A percentile compares a stretch with the other conserved stretches of the same genome.
These are phyloP conservation scores for Salvia miltiorrhiza DNA, from an alignment of 257 asterid genomes.

Conservation along the genomic window DNA sequence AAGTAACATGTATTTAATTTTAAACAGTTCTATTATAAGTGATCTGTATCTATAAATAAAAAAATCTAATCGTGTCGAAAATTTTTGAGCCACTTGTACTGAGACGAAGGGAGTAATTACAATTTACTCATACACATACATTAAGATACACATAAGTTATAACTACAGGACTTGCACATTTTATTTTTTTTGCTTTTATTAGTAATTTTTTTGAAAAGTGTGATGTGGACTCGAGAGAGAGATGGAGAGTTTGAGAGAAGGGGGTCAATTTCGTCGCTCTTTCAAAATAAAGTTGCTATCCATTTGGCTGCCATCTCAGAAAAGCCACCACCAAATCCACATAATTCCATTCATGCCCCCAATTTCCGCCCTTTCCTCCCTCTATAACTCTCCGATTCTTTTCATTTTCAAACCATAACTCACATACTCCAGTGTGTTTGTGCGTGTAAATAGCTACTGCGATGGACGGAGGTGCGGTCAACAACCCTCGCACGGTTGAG, in stretches of 20 bases:
- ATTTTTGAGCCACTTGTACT: too few species aligned
- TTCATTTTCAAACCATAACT: slow-evolving; percentile 22
- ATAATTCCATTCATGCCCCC: slow-evolving; percentile 19
- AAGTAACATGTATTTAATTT: too few species aligned
- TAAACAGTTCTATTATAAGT: too few species aligned
- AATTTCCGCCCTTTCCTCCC: slow-evolving; percentile 3
- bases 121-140: too few species aligned
- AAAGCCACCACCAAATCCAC: slow-evolving; percentile 13
- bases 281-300: slow-evolving; percentile 25
- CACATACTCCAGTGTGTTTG: slow-evolving; percentile 19
- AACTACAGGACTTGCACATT: too few species aligned
- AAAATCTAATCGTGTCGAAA: too few species aligned
- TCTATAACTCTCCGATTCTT: background rate
- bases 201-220: background rate
- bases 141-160: too few species aligned
- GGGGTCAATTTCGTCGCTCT: slow-evolving; percentile 10
- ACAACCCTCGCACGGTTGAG: slow-evolving; percentile 40
- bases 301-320: slow-evolving; percentile 1
- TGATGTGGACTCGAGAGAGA: background rate
- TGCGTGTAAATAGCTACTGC: slow-evolving; percentile 26
- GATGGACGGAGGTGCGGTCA: slow-evolving; percentile 41
- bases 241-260: background rate
- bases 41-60: too few species aligned
- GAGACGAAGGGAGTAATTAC: too few species aligned
- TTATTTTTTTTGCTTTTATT: background rate